A percentile compares a stretch with the other conserved stretches of the same genome.
Evolutionary conservation across 106 monocot species (phyloP).

Genomic region (Acorus calamus): DNA sequence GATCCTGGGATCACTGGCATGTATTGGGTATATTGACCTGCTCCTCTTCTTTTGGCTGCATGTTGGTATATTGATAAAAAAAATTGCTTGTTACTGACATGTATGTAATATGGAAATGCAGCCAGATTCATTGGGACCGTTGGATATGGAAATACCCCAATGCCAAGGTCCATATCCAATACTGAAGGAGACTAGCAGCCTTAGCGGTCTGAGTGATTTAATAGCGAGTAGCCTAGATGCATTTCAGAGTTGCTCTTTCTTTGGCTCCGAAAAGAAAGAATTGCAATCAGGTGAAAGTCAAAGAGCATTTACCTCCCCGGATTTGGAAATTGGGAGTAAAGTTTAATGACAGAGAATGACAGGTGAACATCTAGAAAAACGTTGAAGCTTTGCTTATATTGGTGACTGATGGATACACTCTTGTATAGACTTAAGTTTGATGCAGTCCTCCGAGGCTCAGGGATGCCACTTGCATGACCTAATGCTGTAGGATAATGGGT

Average conservation of each 20-base stretch:
- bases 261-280: conserved; percentile 27
- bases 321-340: too few relatives aligned
- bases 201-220: conserved; percentile 38
- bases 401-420: too few relatives aligned
- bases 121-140: conserved; percentile 83
- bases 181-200: conserved; percentile 43
- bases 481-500: too few relatives aligned
- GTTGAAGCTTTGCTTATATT: too few relatives aligned
- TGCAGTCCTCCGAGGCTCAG: too few relatives aligned
- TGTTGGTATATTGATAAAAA: not conserved
- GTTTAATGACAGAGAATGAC: too few relatives aligned
- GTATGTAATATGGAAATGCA: conserved; percentile 17
- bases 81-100: not conserved
- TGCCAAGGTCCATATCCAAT: conserved; percentile 43
- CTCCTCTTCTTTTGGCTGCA: not conserved
- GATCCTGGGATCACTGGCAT: conserved; percentile 43
- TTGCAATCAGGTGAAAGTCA: conserved; percentile 8
- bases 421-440: too few relatives aligned
- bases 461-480: too few relatives aligned
- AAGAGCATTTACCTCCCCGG: not conserved
- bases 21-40: conserved; percentile 56
- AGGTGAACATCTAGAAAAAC: too few relatives aligned
- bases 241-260: conserved; percentile 49
- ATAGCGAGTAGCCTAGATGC: conserved; percentile 53
- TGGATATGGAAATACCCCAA: conserved; percentile 75